A percentile compares a stretch with the other conserved stretches of the same genome.
These are phyloP conservation scores for Claviceps citrina DNA, from an alignment of 2,329 filamentous ascomycete genomes.

Conservation along the genomic window DNA sequence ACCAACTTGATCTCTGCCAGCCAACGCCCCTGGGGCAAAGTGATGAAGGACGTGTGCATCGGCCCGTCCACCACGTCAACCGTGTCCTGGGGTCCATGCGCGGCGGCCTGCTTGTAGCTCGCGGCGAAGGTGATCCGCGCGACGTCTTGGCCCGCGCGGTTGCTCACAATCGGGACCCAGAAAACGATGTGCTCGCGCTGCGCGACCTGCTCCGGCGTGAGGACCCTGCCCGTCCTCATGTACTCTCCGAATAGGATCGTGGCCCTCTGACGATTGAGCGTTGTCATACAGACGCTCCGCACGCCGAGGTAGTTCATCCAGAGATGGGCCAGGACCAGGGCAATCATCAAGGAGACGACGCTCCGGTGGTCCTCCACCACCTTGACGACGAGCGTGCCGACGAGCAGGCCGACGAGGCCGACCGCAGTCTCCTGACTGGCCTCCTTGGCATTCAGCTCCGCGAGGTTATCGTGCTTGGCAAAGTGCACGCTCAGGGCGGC, in stretches of 20 bases:
- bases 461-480: slow-evolving; percentile 70
- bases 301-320: slow-evolving; percentile 79
- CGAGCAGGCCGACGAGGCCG: slow-evolving; percentile 72
- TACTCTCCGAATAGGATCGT: slow-evolving; percentile 57
- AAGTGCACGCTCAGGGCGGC: slow-evolving; percentile 87
- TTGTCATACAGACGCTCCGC: slow-evolving; percentile 65
- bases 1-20: slow-evolving; percentile 20
- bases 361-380: slow-evolving; percentile 52
- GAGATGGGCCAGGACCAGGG: slow-evolving; percentile 62
- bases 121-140: slow-evolving; percentile 26
- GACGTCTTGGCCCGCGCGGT: slow-evolving; percentile 13
- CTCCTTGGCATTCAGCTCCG: slow-evolving; percentile 88
- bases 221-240: slow-evolving; percentile 31
- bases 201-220: slow-evolving; percentile 52
- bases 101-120: slow-evolving; percentile 25
- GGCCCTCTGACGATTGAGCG: slow-evolving; percentile 73
- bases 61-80: slow-evolving; percentile 16
- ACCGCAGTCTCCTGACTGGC: slow-evolving; percentile 92
- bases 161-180: slow-evolving; percentile 20
- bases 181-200: slow-evolving; percentile 47
- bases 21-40: slow-evolving; percentile 9
- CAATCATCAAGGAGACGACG: slow-evolving; percentile 59
- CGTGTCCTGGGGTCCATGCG: slow-evolving; percentile 7
- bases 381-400: slow-evolving; percentile 67
- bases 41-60: slow-evolving; percentile 17